phyloP scores from a whole-genome alignment of 176 grass and related monocot species.

The Bonia amplexicaulis region DNA sequence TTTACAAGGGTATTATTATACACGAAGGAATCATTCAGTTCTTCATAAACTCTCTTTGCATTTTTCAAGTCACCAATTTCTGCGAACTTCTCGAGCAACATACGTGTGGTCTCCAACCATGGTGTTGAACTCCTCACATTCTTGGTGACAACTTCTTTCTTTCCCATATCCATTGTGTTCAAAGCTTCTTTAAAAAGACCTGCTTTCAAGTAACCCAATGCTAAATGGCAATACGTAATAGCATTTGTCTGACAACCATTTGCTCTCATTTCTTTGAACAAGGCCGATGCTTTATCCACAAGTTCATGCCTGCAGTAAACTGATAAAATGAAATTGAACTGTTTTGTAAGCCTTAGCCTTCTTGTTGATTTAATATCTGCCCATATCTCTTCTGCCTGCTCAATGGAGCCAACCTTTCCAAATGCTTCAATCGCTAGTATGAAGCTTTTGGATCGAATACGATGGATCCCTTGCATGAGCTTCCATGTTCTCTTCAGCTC shows the following conservation, averaged over 20 bases:
- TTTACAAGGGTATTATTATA: slow-evolving; percentile 77
- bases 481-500: slow-evolving; percentile 79
- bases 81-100: slow-evolving; percentile 74
- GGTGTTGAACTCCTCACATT: slow-evolving; percentile 74
- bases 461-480: slow-evolving; percentile 56
- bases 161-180: slow-evolving; percentile 69
- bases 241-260: slow-evolving; percentile 74
- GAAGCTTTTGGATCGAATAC: slow-evolving; percentile 70
- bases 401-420: slow-evolving; percentile 51
- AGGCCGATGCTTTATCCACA: slow-evolving; percentile 61
- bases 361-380: slow-evolving; percentile 49
- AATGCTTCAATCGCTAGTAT: slow-evolving; percentile 84
- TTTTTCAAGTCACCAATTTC: slow-evolving; percentile 66
- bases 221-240: slow-evolving; percentile 83
- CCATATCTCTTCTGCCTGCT: slow-evolving; percentile 72
- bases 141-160: slow-evolving; percentile 51
- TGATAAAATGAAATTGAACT: slow-evolving; percentile 86
- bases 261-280: slow-evolving; percentile 87
- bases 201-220: slow-evolving; percentile 76
- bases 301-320: slow-evolving; percentile 75
- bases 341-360: slow-evolving; percentile 48
- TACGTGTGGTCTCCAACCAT: slow-evolving; percentile 85
- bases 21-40: slow-evolving; percentile 87
- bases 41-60: slow-evolving; percentile 63
- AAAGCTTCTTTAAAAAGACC: slow-evolving; percentile 74